These are phyloP conservation scores for Beauveria rudraprayagi DNA, from an alignment of 2,329 filamentous ascomycete genomes.

Conservation along the genomic window DNA sequence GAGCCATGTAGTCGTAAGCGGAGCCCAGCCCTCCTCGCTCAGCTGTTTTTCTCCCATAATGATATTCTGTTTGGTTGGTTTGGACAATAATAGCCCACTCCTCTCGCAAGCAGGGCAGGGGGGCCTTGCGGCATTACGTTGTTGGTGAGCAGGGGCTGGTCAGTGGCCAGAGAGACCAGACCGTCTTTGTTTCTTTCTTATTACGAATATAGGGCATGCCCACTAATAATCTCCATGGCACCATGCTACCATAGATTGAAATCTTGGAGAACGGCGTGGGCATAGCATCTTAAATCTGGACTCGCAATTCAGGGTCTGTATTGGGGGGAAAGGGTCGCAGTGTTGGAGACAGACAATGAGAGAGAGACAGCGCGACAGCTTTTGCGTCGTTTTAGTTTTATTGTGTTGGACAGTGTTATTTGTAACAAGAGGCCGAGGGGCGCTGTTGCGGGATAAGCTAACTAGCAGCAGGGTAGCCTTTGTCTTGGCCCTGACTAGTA, in stretches of 20 bases:
- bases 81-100: neutral
- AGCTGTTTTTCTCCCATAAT: neutral
- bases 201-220: neutral
- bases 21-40: neutral
- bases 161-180: neutral
- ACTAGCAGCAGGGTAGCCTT: too few relatives aligned
- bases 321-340: neutral
- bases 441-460: neutral
- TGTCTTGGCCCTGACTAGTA: too few relatives aligned
- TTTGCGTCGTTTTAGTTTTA: too few relatives aligned
- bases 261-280: neutral
- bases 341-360: too few relatives aligned
- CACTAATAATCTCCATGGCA: neutral
- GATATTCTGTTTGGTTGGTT: neutral
- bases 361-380: too few relatives aligned
- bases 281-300: neutral
- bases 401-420: too few relatives aligned
- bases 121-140: neutral
- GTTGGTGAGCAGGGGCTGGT: neutral
- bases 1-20: conserved; percentile 2
- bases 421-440: neutral
- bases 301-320: neutral
- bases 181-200: neutral
- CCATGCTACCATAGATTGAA: neutral
- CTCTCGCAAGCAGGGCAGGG: neutral